These are phyloP conservation scores for Rosellinia necatrix DNA, from an alignment of 2,329 filamentous ascomycete genomes.

Conservation along the genomic window DNA sequence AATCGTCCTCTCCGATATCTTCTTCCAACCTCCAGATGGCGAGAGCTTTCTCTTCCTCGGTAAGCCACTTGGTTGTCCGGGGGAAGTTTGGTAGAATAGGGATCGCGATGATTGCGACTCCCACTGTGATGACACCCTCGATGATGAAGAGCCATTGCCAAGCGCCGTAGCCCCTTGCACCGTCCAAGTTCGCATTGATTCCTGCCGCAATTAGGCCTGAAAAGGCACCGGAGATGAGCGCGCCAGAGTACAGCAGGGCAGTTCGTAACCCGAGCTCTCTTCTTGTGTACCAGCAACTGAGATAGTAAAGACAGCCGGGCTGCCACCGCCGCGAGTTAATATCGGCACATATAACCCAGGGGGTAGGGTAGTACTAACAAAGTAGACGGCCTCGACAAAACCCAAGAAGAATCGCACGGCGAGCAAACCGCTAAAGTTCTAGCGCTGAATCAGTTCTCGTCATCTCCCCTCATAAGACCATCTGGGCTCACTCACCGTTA, in stretches of 20 bases:
- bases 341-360: not conserved
- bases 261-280: conserved; percentile 70
- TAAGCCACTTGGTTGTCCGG: conserved; percentile 60
- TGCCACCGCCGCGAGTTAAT: conserved; percentile 17
- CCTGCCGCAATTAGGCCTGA: conserved; percentile 68
- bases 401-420: conserved; percentile 50
- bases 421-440: conserved; percentile 44
- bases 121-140: conserved; percentile 68
- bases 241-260: conserved; percentile 69
- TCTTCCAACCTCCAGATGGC: conserved; percentile 66
- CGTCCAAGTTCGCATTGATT: conserved; percentile 69
- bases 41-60: conserved; percentile 59
- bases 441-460: not conserved
- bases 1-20: conserved; percentile 68
- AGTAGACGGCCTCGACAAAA: conserved; percentile 51
- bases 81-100: conserved; percentile 72
- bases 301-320: conserved; percentile 66
- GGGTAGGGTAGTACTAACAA: conserved; percentile 41
- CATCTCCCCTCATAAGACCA: not conserved
- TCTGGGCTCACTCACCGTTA: conserved; percentile 29
- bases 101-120: conserved; percentile 60
- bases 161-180: conserved; percentile 57
- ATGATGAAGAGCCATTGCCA: conserved; percentile 74
- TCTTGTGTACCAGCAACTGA: conserved; percentile 71
- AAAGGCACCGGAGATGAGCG: conserved; percentile 72